A percentile compares a stretch with the other conserved stretches of the same genome.
Evolutionary conservation across 208 protist species (phyloP).

Genomic region (Acanthamoeba polyphaga): DNA sequence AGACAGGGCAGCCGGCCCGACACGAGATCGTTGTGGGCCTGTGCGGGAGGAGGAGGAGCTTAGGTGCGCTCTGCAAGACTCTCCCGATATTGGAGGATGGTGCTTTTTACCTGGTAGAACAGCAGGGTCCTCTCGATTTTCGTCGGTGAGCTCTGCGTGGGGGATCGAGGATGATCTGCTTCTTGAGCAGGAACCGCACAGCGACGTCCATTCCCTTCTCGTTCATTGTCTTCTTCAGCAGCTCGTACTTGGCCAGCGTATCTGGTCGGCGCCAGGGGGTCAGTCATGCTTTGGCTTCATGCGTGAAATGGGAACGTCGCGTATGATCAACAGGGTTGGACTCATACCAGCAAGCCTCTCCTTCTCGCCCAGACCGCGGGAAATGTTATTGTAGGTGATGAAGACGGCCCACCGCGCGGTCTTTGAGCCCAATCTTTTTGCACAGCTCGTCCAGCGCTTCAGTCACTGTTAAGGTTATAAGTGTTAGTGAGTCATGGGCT

Average conservation of each 20-base stretch:
- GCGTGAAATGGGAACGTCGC: too few species aligned
- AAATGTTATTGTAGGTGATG: slow-evolving; percentile 64
- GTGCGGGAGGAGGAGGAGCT: neutral
- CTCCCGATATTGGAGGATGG: neutral
- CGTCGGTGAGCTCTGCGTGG: slow-evolving; percentile 7
- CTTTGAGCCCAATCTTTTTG: slow-evolving; percentile 17
- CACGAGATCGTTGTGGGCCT: slow-evolving; percentile 68
- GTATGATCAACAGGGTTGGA: too few species aligned
- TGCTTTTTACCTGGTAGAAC: slow-evolving; percentile 47
- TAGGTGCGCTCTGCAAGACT: neutral
- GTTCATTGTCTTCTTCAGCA: slow-evolving; percentile 63
- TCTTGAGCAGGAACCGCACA: slow-evolving; percentile 64
- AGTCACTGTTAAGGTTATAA: neutral
- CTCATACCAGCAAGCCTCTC: slow-evolving; percentile 49
- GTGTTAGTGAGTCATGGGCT: too few species aligned
- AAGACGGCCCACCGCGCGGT: slow-evolving; percentile 61
- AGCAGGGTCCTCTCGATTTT: slow-evolving; percentile 62
- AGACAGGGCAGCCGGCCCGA: slow-evolving; percentile 18
- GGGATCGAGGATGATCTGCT: slow-evolving; percentile 71
- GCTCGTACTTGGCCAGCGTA: slow-evolving; percentile 55
- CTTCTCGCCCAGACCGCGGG: slow-evolving; percentile 50
- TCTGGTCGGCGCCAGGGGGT: neutral
- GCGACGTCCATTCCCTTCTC: slow-evolving; percentile 41
- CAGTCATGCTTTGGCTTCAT: too few species aligned
- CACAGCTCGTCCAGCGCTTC: slow-evolving; percentile 33